These are phyloP conservation scores for Aspergillus novoparasiticus DNA, from an alignment of 2,329 filamentous ascomycete genomes.

Conservation along the genomic window DNA sequence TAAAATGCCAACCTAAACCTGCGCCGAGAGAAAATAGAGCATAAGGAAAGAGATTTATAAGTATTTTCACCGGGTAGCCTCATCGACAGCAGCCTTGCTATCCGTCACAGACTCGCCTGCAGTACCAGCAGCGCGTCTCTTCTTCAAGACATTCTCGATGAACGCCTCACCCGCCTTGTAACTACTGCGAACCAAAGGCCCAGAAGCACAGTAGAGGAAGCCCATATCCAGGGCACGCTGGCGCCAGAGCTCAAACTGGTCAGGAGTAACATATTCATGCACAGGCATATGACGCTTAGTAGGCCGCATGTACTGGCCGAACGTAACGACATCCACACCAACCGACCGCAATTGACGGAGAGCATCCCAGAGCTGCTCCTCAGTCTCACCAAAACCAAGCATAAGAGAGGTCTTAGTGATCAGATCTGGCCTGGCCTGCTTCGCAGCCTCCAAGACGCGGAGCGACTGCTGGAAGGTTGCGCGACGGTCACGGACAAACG, in stretches of 20 bases:
- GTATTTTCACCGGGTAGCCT: slow-evolving; percentile 29
- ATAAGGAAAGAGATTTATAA: slow-evolving; percentile 7
- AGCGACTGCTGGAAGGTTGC: slow-evolving; percentile 88
- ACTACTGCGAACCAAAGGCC: slow-evolving; percentile 87
- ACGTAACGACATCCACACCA: slow-evolving; percentile 92
- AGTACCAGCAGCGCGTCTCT: slow-evolving; percentile 55
- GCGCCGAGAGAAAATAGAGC: slow-evolving; percentile 14
- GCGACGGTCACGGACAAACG: slow-evolving; percentile 83
- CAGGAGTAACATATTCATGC: slow-evolving; percentile 90
- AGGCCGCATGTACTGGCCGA: slow-evolving; percentile 99
- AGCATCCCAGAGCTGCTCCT: slow-evolving; percentile 79
- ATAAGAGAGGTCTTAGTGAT: slow-evolving; percentile 99
- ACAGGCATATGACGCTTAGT: slow-evolving; percentile 98
- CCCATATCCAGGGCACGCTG: slow-evolving; percentile 89
- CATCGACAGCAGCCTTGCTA: slow-evolving; percentile 28
- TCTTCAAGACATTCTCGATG: slow-evolving; percentile 96
- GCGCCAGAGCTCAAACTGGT: slow-evolving; percentile 88
- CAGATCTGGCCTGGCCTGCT: slow-evolving; percentile 72
- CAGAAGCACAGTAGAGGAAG: slow-evolving; percentile 94
- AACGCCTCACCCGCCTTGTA: slow-evolving; percentile 99
- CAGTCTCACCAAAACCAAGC: slow-evolving; percentile 91
- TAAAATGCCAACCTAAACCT: slow-evolving; percentile 11
- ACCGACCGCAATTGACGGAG: slow-evolving; percentile 76
- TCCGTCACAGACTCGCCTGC: slow-evolving; percentile 30
- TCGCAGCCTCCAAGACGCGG: slow-evolving; percentile 76